Percentiles rank a stretch among this genome's conserved stretches.
Conservation (phyloP, 2,329 filamentous ascomycete species). For the Juglanconis oblonga region DNA sequence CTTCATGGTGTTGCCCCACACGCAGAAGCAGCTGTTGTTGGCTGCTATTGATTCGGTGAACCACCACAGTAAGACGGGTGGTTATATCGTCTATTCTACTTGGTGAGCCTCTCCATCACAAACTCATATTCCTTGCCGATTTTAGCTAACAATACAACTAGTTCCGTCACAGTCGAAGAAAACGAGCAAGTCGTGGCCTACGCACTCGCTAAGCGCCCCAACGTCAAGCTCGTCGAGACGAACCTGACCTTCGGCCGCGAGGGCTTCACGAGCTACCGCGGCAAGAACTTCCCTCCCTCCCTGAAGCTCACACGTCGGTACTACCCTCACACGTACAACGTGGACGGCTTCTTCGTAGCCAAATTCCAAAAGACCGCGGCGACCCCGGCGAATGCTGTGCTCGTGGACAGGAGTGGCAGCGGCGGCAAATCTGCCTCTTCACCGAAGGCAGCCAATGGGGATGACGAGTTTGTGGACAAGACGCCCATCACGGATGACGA, state of each 20-base stretch:
- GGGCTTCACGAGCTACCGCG: conserved; percentile 86
- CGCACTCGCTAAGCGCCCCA: conserved; percentile 84
- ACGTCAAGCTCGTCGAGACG: conserved; percentile 89
- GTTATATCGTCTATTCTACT: conserved; percentile 94
- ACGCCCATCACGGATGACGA: conserved; percentile 57
- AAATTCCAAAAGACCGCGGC: conserved; percentile 93
- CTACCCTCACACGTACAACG: conserved; percentile 90
- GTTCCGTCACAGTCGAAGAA: conserved; percentile 18
- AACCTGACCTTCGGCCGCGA: conserved; percentile 87
- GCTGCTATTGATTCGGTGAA: conserved; percentile 94
- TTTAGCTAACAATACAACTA: not conserved
- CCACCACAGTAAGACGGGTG: conserved; percentile 86
- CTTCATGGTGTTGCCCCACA: conserved; percentile 88
- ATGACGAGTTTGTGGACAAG: conserved; percentile 60
- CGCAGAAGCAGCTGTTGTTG: conserved; percentile 90
- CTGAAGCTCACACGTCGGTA: conserved; percentile 81
- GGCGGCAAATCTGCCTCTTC: conserved; percentile 22
- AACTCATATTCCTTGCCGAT: conserved; percentile 13
- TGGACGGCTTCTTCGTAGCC: conserved; percentile 97
- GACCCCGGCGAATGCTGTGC: conserved; percentile 59
- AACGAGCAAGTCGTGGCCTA: conserved; percentile 94
- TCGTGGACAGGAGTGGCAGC: conserved; percentile 26
- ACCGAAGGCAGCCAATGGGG: conserved; percentile 18
- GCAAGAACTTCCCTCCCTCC: conserved; percentile 85
- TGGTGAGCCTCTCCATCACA: conserved; percentile 57